These are phyloP conservation scores for Russula sp. DNA, from an alignment of 768 basidiomycete genomes.

Conservation along the genomic window DNA sequence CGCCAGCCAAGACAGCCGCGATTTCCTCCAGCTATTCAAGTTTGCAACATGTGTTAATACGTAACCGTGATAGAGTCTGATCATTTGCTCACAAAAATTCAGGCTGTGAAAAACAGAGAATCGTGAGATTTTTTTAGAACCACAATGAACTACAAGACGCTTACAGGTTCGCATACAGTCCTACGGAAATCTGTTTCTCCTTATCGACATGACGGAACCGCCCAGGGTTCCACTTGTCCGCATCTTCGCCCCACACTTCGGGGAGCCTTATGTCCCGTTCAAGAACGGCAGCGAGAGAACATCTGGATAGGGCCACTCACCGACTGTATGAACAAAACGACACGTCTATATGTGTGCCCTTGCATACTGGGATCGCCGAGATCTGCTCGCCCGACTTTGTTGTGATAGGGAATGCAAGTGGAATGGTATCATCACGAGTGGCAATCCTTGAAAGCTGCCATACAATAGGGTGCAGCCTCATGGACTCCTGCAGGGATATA, in stretches of 20 bases:
- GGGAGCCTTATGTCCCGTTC: slow-evolving; percentile 18
- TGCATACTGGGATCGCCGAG: slow-evolving; percentile 25
- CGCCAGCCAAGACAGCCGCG: slow-evolving; percentile 24
- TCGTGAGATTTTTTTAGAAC: not conserved
- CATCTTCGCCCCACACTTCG: slow-evolving; percentile 30
- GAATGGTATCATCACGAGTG: slow-evolving; percentile 29
- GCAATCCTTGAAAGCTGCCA: slow-evolving; percentile 27
- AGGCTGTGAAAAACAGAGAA: not conserved
- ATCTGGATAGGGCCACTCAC: slow-evolving; percentile 20
- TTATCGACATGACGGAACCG: slow-evolving; percentile 23
- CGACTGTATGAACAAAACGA: slow-evolving; percentile 30
- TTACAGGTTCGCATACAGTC: slow-evolving; percentile 23
- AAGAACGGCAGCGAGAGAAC: too few relatives aligned
- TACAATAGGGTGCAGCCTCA: slow-evolving; percentile 31
- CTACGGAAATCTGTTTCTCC: slow-evolving; percentile 20
- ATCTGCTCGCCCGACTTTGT: slow-evolving; percentile 25
- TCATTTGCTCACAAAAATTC: slow-evolving; percentile 4
- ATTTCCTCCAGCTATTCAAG: slow-evolving; percentile 17
- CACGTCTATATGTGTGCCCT: slow-evolving; percentile 24
- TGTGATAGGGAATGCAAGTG: slow-evolving; percentile 28
- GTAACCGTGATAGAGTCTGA: not conserved
- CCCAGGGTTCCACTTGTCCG: slow-evolving; percentile 27
- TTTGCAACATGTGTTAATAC: not conserved
- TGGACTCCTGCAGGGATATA: slow-evolving; percentile 20
- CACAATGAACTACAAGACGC: not conserved